Evolutionary conservation across 306 rosid species (phyloP).

Genomic region (Carpinus fangiana): DNA sequence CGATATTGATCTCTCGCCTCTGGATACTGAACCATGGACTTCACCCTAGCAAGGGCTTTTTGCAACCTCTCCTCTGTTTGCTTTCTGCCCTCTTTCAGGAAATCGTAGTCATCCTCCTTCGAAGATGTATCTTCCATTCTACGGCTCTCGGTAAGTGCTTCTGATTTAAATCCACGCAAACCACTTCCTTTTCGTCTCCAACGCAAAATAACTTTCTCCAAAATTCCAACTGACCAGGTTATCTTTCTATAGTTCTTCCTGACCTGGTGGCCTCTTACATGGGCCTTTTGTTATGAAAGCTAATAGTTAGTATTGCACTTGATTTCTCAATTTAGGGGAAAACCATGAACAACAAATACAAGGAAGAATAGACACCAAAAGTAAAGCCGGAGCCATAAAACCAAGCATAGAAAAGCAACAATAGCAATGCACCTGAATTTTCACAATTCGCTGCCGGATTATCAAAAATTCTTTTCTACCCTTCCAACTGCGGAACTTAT

Average conservation of each 20-base stretch:
- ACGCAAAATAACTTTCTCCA: constrained; percentile 78
- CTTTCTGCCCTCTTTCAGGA: constrained; percentile 76
- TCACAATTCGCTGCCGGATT: constrained; percentile 67
- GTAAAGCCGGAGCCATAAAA: constrained; percentile 3
- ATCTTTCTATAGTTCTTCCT: constrained; percentile 65
- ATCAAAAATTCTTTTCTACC: constrained; percentile 73
- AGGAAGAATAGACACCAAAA: not conserved
- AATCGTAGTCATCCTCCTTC: constrained; percentile 64
- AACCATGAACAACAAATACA: not conserved
- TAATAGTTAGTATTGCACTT: constrained; percentile 19
- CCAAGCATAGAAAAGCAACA: not conserved
- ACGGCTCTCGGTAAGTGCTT: constrained; percentile 41
- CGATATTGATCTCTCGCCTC: constrained; percentile 89
- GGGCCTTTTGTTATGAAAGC: constrained; percentile 57
- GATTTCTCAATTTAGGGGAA: constrained; percentile 9
- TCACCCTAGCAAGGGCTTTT: constrained; percentile 85
- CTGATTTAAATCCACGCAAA: constrained; percentile 78
- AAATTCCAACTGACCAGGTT: constrained; percentile 79
- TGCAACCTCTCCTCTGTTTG: constrained; percentile 81
- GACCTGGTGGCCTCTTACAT: constrained; percentile 90
- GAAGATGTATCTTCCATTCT: constrained; percentile 40
- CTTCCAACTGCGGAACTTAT: constrained; percentile 82
- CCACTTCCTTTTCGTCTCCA: constrained; percentile 93
- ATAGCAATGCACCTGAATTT: constrained; percentile 66
- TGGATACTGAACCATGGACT: constrained; percentile 89